These are phyloP conservation scores for Chloropicon primus DNA, from an alignment of 139 green algal genomes.

Conservation along the genomic window DNA sequence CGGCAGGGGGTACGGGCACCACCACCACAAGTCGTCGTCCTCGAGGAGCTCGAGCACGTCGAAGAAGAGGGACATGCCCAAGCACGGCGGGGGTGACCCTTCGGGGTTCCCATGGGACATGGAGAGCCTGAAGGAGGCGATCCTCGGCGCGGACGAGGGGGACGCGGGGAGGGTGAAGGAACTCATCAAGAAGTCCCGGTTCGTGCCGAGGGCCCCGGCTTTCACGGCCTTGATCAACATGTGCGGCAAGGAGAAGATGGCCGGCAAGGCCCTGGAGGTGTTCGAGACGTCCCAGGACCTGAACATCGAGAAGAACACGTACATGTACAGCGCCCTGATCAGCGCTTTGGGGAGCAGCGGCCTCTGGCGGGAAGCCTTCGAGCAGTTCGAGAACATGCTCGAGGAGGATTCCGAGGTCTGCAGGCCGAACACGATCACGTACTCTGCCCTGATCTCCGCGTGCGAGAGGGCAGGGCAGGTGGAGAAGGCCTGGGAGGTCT, in stretches of 20 bases:
- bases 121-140: conserved; percentile 13
- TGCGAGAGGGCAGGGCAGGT: conserved; percentile 36
- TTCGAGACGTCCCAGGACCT: conserved; percentile 22
- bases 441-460: conserved; percentile 60
- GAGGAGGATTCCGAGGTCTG: conserved; percentile 8
- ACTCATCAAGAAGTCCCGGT: conserved; percentile 5
- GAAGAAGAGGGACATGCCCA: background rate
- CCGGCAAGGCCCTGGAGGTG: conserved; percentile 18
- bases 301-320: conserved; percentile 23
- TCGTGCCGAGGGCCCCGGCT: conserved; percentile 11
- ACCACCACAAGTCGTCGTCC: background rate
- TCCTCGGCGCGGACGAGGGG: conserved; percentile 2
- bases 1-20: no score
- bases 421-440: conserved; percentile 50
- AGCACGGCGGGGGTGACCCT: background rate
- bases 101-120: conserved; percentile 8
- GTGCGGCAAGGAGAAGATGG: conserved; percentile 21
- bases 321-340: conserved; percentile 69
- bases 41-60: background rate
- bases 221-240: conserved; percentile 27
- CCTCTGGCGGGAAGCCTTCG: conserved; percentile 34
- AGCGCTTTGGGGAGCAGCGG: conserved; percentile 42
- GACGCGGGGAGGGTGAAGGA: conserved; percentile 5
- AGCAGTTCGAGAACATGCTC: conserved; percentile 31
- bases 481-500: conserved; percentile 51